Evolutionary conservation across 768 basidiomycete genomes (phyloP).

Genomic region (Chalciporus chontae): DNA sequence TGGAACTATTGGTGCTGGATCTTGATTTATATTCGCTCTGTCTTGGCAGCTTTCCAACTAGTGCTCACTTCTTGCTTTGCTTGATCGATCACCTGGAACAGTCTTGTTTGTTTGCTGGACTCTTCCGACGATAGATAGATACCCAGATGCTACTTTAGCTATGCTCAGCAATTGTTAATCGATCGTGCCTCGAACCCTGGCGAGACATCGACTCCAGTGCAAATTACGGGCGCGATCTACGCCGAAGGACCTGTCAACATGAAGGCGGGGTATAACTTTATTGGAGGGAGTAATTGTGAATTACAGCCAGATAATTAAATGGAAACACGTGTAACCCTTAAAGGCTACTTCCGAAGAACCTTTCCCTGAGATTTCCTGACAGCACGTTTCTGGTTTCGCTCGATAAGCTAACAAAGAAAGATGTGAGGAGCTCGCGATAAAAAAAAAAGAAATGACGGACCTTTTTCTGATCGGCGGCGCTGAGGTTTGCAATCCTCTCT

Average conservation of each 20-base stretch:
- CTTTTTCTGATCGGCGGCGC: constrained; percentile 82
- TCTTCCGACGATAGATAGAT: background rate
- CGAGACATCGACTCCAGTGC: too few species aligned
- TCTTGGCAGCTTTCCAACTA: background rate
- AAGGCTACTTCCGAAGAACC: constrained; percentile 33
- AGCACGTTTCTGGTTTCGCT: constrained; percentile 73
- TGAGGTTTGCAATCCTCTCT: constrained; percentile 68
- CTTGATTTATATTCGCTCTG: constrained; percentile 6
- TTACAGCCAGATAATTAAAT: background rate
- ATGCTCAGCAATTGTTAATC: background rate
- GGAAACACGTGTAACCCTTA: background rate
- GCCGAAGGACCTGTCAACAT: too few species aligned
- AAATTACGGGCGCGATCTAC: too few species aligned
- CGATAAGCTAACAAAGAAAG: constrained; percentile 45
- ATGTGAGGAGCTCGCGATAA: constrained; percentile 1
- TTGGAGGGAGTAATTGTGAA: background rate
- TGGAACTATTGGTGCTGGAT: constrained; percentile 4
- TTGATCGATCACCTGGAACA: too few species aligned
- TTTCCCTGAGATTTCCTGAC: constrained; percentile 71
- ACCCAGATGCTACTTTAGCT: background rate
- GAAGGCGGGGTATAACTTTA: background rate
- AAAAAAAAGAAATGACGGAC: constrained; percentile 30
- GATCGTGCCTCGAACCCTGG: too few species aligned
- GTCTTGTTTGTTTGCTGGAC: background rate
- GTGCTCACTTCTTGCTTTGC: too few species aligned